Conservation (phyloP, 169 alveolate genomes). For the Perkinsus marinus region DNA sequence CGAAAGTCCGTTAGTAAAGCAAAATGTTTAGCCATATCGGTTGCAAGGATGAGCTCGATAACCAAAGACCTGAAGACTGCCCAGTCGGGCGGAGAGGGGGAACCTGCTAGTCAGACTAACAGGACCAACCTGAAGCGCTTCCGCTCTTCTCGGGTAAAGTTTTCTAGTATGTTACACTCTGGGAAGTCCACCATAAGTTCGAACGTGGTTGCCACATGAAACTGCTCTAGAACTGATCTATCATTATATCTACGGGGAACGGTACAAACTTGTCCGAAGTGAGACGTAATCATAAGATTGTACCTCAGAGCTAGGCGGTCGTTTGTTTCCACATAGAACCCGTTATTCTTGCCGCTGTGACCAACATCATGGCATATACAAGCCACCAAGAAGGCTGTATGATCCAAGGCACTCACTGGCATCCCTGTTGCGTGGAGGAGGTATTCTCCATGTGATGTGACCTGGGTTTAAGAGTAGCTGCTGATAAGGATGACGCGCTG, state of each 20-base stretch:
- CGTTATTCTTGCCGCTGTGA: background rate
- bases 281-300: too few relatives aligned
- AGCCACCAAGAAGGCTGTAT: background rate
- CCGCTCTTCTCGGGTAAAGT: background rate
- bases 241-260: background rate
- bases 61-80: background rate
- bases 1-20: background rate
- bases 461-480: background rate
- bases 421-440: background rate
- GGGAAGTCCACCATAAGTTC: background rate
- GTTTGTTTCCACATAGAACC: background rate
- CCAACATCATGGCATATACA: background rate
- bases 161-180: background rate
- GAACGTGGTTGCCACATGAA: background rate
- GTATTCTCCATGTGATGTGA: background rate
- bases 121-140: background rate
- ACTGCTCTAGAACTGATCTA: background rate
- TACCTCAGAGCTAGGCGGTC: background rate
- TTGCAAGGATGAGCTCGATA: background rate
- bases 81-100: too few relatives aligned
- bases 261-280: too few relatives aligned
- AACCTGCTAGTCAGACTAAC: too few relatives aligned
- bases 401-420: background rate
- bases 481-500: background rate
- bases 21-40: background rate